These are phyloP conservation scores for Posidonia oceanica DNA, from an alignment of 116 monocot species.

Conservation along the genomic window DNA sequence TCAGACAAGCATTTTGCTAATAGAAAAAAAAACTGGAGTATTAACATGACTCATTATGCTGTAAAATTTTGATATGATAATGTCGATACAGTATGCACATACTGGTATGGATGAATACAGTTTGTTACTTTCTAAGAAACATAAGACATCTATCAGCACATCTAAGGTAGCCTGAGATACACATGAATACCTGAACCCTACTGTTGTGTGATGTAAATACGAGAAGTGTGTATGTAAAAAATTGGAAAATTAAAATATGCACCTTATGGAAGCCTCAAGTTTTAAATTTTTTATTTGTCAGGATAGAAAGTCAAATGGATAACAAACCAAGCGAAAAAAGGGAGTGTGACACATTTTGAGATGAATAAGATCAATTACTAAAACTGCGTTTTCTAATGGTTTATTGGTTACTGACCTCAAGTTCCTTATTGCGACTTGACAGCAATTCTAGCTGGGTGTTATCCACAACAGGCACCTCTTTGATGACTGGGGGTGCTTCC, in stretches of 20 bases:
- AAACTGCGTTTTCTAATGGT: not conserved
- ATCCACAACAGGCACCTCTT: conserved; percentile 87
- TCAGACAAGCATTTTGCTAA: not conserved
- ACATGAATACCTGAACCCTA: no score
- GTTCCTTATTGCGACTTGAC: conserved; percentile 48
- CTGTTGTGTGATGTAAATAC: not conserved
- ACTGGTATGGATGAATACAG: no score
- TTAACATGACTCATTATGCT: not conserved
- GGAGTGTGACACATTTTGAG: not conserved
- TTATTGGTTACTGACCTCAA: conserved; percentile 42
- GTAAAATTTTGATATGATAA: no score
- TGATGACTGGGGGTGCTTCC: conserved; percentile 76
- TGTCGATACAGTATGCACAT: no score
- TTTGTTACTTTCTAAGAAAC: no score
- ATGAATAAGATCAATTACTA: not conserved
- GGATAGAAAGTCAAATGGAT: not conserved
- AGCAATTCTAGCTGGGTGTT: conserved; percentile 61
- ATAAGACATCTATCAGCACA: no score
- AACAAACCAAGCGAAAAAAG: not conserved
- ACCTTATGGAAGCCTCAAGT: not conserved
- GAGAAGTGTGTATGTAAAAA: not conserved
- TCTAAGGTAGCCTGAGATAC: no score
- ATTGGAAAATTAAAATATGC: not conserved
- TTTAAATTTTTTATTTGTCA: not conserved
- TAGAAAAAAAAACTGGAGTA: not conserved